Conservation (phyloP, 495 filamentous ascomycete genomes). For the Usnea hakonensis region DNA sequence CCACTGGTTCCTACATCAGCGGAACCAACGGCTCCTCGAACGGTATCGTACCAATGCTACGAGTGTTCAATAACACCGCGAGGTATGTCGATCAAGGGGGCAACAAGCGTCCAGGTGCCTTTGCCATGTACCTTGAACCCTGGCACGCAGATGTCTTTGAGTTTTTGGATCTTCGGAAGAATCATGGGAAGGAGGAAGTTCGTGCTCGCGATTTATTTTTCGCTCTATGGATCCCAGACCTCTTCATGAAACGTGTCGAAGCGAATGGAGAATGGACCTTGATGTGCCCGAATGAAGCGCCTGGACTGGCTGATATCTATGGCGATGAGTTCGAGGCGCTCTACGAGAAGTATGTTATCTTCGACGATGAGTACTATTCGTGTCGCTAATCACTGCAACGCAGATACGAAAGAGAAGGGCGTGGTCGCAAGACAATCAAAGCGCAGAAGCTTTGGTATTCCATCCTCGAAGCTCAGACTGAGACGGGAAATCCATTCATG, state of each 20-base stretch:
- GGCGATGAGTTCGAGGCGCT: constrained; percentile 95
- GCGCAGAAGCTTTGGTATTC: constrained; percentile 99
- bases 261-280: constrained; percentile 92
- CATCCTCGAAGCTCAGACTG: constrained; percentile 93
- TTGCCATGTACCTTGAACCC: constrained; percentile 98
- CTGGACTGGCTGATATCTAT: constrained; percentile 90
- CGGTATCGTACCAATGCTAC: constrained; percentile 93
- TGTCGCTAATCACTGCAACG: neutral
- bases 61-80: constrained; percentile 98
- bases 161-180: constrained; percentile 96
- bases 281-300: constrained; percentile 94
- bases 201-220: constrained; percentile 97
- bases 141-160: constrained; percentile 98
- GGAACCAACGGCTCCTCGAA: constrained; percentile 98
- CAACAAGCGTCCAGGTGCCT: constrained; percentile 97
- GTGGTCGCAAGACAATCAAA: constrained; percentile 83
- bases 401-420: constrained; percentile 79
- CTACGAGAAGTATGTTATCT: constrained; percentile 56
- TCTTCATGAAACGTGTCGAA: constrained; percentile 99
- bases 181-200: constrained; percentile 97
- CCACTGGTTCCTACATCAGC: constrained; percentile 93
- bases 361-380: neutral
- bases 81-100: constrained; percentile 98
- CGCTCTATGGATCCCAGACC: constrained; percentile 94
- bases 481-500: constrained; percentile 99